Evolutionary conservation across 495 filamentous ascomycete species (phyloP), one percentile per base, ranked within the genome.

Genomic region (Penicillium salamii): DNA sequence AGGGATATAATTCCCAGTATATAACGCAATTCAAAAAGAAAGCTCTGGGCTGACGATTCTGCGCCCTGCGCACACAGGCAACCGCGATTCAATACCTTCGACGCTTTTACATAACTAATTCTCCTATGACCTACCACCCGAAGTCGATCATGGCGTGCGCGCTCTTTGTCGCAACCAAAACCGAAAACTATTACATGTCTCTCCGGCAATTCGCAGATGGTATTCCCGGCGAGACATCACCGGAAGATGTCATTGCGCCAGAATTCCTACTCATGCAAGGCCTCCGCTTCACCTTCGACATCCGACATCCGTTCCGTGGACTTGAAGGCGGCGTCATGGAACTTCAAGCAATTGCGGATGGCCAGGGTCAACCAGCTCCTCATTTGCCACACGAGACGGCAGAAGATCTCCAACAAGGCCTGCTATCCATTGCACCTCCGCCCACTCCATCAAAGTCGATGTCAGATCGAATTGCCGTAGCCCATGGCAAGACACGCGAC

Each of bases 71-170:
- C 24, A 20, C 28, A 52, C 62, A 88, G 81, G 89, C 91, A 7
- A 98, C 95, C 23, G 90, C 90, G 24, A 85, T 93, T 35, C 88
- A 92, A 68, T 97, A 91, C 68, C 81, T 97, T 36, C 85, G 87
- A 44, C 87, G 93, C 46, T 97, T 98, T 77, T 98, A 97, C 70
- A 79, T 96, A 19, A 89, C 86, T 51, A 96, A 96, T 68, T 93
- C 88, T 29, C 82, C 89, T 47, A 92, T 97, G 86, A 96, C 91
- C 31, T 95, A 97, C 64, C 88, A 90, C 52, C 91, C 91, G 0
- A 86, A 87, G 53, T 81, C 84, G 46, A 91, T 98, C 63, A 82
- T 95, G 57, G 82, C 86, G 21, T 87, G 89, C 29, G 86, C 89
- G 32, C 78, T 98, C 50, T 97, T 92, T 77, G 84, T 98, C 50